Base-by-base conservation (phyloP, 2,329 filamentous ascomycete genomes). In the Paraphoma sp. region DNA sequence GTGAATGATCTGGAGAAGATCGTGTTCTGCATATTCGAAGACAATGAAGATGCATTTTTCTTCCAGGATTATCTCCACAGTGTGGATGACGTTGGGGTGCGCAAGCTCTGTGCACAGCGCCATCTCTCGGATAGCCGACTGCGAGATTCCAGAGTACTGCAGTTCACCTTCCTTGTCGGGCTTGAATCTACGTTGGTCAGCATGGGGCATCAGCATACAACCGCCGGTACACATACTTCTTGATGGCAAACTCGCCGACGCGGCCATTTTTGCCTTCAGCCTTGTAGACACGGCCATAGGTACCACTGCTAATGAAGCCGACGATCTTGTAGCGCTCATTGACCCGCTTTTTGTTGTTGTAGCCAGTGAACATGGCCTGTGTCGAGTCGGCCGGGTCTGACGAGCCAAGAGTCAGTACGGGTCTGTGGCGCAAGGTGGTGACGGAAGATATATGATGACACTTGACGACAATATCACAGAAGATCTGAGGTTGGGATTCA, bases 41-140 rank as follows among this genome's bases (percentile, higher is more conserved):
- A 99, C 93, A 90, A 99, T 99, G 79, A 93, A 99, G 75, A 99
- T 98, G 80, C 93, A 97, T 81, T 98, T 98, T 77, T 97, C 93
- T 79, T 99, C 94, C 3, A 99, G 84, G 69, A 99, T 97, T 70
- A 97, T 98, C 78, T 99, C 95, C 59, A 94, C 88, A 1, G 97
- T 86, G 56, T 90, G 88, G 64, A 99, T 94, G 33, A 99, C 89
- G 74, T 98, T 98, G 54, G 87, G 82, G 76, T 99, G 93, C 56
- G 86, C 87, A 28, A 99, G 84, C 74, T 99, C 95, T 38, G 92
- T 95, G 79, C 95, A 99, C 0, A 99, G 83, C 14, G 94, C 92
- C 93, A 99, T 99, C 78, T 99, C 95, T 51, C 95, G 91, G 63
- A 97, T 92, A 4, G 95, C 95, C 12, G 93, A 97, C 77, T 99